Conservation (phyloP, 1,284 basidiomycete genomes). For the Schizophyllum amplum region DNA sequence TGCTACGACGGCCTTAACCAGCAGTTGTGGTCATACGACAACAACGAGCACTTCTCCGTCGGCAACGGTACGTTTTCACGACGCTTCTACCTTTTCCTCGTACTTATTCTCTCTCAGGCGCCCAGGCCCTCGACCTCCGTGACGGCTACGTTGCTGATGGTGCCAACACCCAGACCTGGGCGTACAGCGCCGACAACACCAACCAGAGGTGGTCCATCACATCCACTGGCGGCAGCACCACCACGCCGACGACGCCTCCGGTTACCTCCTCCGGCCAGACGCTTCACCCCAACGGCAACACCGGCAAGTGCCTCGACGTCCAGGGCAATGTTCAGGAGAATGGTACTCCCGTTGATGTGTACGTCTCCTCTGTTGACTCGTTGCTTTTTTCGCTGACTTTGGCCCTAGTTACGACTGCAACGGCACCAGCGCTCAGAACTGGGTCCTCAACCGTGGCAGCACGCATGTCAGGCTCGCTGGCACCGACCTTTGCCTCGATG, state of each 20-base stretch:
- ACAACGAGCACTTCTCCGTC: not conserved
- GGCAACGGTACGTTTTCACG: not conserved
- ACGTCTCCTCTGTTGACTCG: not conserved
- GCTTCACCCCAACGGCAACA: not conserved
- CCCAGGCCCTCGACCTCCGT: conserved; percentile 3
- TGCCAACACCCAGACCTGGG: not conserved
- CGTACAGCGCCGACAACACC: not conserved
- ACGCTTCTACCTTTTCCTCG: not conserved
- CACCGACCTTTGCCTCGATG: not conserved
- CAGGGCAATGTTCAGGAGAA: not conserved
- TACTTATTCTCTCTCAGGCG: not conserved
- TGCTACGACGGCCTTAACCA: not conserved
- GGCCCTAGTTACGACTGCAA: conserved; percentile 29
- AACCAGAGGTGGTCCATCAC: not conserved
- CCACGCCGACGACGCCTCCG: not conserved
- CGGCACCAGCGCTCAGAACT: conserved; percentile 17
- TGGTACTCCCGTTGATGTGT: conserved; percentile 18
- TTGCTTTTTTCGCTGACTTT: not conserved
- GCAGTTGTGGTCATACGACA: not conserved
- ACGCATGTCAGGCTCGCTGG: not conserved
- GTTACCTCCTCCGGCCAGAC: not conserved
- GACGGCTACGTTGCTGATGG: not conserved
- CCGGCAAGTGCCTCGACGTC: not conserved
- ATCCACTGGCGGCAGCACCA: not conserved
- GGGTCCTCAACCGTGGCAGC: conserved; percentile 17